Conservation (phyloP, 2,329 filamentous ascomycete species). For the Microdochium trichocladiopsis region DNA sequence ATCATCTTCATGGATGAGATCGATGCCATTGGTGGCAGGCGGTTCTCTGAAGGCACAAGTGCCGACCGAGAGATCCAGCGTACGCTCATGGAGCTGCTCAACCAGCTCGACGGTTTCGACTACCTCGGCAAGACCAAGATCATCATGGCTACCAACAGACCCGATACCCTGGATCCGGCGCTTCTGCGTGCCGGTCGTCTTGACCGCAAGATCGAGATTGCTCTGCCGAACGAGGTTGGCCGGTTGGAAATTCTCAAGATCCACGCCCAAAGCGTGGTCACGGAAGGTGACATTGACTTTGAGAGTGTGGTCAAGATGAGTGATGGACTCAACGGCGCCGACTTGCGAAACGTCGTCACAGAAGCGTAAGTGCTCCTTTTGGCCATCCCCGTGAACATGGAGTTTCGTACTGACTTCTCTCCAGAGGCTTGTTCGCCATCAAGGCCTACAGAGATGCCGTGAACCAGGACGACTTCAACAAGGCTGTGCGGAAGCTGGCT, state of each 20-base stretch:
- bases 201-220: constrained; percentile 97
- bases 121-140: constrained; percentile 99
- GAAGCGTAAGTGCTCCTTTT: constrained; percentile 71
- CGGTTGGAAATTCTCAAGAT: constrained; percentile 98
- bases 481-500: constrained; percentile 93
- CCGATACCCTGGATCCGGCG: constrained; percentile 90
- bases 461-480: constrained; percentile 99
- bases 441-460: constrained; percentile 95
- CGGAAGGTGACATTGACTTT: constrained; percentile 94
- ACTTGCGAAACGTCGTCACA: constrained; percentile 95
- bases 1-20: constrained; percentile 99
- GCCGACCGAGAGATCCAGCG: constrained; percentile 97
- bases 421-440: constrained; percentile 89
- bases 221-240: constrained; percentile 93
- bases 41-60: constrained; percentile 95
- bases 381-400: constrained; percentile 16
- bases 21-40: constrained; percentile 91
- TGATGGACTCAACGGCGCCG: constrained; percentile 93
- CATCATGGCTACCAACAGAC: constrained; percentile 98
- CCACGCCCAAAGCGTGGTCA: constrained; percentile 76
- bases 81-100: constrained; percentile 96
- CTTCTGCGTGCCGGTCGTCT: constrained; percentile 86
- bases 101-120: constrained; percentile 98
- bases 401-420: neutral
- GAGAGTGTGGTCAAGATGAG: constrained; percentile 99